Evolutionary conservation across 768 basidiomycete genomes (phyloP).

Genomic region (Lepiota venenata): DNA sequence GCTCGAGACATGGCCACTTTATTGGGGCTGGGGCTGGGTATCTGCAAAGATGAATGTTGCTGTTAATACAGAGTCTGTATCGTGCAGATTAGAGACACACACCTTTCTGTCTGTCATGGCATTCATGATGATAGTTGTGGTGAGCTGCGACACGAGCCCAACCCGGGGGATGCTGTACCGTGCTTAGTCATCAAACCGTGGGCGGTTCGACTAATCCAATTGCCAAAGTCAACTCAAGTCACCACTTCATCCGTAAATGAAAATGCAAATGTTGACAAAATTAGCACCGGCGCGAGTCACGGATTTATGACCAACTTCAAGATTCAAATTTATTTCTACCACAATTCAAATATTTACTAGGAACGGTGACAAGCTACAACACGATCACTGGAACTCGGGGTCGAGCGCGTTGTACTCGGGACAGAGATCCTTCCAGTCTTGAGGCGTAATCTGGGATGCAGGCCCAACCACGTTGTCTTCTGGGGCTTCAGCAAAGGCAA

Average conservation of each 20-base stretch:
- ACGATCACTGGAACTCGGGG: constrained; percentile 15
- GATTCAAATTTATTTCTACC: too few species aligned
- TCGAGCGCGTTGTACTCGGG: constrained; percentile 17
- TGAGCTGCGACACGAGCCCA: background rate
- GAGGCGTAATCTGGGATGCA: constrained; percentile 23
- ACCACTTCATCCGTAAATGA: too few species aligned
- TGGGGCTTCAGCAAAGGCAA: constrained; percentile 34
- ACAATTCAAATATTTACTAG: too few species aligned
- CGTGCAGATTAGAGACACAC: background rate
- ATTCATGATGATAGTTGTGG: constrained; percentile 9
- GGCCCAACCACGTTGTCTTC: constrained; percentile 22
- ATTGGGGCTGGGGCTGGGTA: constrained; percentile 34
- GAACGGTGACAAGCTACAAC: too few species aligned
- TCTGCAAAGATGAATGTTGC: constrained; percentile 11
- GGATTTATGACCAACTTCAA: too few species aligned
- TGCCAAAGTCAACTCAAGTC: too few species aligned
- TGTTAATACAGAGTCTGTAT: background rate
- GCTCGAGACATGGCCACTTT: constrained; percentile 84
- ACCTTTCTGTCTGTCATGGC: constrained; percentile 32
- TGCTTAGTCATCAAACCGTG: constrained; percentile 9
- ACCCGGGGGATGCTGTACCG: constrained; percentile 9
- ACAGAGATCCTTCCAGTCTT: constrained; percentile 16
- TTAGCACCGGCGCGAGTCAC: too few species aligned
- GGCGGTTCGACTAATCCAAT: background rate
- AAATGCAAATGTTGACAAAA: too few species aligned